Conservation (phyloP, 345 rosid species). For the Aquilaria malaccensis region DNA sequence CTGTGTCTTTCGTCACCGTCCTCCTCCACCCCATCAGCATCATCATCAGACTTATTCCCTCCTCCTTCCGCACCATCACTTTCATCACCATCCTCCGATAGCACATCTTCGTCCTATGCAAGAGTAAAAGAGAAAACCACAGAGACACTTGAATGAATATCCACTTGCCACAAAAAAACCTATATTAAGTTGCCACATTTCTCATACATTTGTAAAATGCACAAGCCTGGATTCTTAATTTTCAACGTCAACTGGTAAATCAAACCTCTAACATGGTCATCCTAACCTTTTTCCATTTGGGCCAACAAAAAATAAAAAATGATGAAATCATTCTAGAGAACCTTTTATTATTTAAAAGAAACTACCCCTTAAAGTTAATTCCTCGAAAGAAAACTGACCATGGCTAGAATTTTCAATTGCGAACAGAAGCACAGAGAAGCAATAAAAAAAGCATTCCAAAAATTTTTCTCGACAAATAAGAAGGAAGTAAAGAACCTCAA, state of each 20-base stretch:
- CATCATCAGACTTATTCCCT: conserved; percentile 1
- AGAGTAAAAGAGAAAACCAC: conserved; percentile 8
- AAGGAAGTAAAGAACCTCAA: conserved; percentile 37
- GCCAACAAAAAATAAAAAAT: too few relatives aligned
- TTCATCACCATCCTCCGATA: conserved; percentile 43
- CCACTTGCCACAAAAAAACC: background rate
- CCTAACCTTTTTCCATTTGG: too few relatives aligned
- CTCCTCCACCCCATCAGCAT: conserved; percentile 28
- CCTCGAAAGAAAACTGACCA: too few relatives aligned
- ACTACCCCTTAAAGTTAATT: too few relatives aligned
- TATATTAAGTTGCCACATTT: too few relatives aligned
- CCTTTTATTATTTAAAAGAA: too few relatives aligned
- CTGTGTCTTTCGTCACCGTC: conserved; percentile 56
- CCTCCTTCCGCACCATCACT: conserved; percentile 17
- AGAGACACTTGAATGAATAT: background rate
- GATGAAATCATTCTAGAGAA: too few relatives aligned
- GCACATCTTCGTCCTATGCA: conserved; percentile 63
- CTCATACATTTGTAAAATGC: too few relatives aligned
- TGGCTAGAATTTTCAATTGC: background rate
- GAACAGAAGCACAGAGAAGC: background rate
- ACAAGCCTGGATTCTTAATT: too few relatives aligned
- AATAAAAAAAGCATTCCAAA: background rate
- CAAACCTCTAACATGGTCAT: too few relatives aligned
- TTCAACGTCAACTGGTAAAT: too few relatives aligned
- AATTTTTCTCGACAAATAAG: background rate